Conservation (phyloP, 305 asterid genomes). For the Fraxinus baroniana region DNA sequence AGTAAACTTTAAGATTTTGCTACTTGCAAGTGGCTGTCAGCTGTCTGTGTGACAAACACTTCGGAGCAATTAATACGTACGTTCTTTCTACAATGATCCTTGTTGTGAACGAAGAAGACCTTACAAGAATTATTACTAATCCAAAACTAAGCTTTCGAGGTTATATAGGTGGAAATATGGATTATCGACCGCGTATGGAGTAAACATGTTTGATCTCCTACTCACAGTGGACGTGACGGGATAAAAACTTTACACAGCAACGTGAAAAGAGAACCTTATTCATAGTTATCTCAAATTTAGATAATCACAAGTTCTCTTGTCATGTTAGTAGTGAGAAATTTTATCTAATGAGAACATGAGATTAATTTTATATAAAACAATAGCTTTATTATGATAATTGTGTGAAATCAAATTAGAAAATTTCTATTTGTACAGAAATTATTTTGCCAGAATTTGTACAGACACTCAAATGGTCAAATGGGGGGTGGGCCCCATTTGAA, state of each 20-base stretch:
- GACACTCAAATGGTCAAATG: too few relatives aligned
- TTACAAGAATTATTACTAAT: too few relatives aligned
- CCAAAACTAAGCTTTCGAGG: too few relatives aligned
- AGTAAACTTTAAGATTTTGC: not conserved
- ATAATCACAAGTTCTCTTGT: not conserved
- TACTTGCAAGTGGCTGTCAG: not conserved
- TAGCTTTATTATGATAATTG: not conserved
- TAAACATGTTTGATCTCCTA: not conserved
- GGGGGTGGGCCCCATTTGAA: too few relatives aligned
- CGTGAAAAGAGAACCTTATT: not conserved
- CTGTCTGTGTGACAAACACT: not conserved
- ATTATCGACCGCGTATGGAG: not conserved
- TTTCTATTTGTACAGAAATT: too few relatives aligned
- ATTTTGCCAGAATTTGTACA: too few relatives aligned
- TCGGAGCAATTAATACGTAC: not conserved
- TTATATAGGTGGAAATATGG: not conserved
- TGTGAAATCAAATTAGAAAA: not conserved
- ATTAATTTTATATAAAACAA: too few relatives aligned
- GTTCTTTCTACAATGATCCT: not conserved
- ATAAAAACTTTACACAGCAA: not conserved
- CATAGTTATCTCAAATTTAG: not conserved
- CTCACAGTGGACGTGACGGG: not conserved
- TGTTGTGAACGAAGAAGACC: not conserved
- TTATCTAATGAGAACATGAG: not conserved
- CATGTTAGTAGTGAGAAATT: not conserved